phyloP scores from a whole-genome alignment of 1,284 basidiomycete species.

The Heterobasidion parviporum region DNA sequence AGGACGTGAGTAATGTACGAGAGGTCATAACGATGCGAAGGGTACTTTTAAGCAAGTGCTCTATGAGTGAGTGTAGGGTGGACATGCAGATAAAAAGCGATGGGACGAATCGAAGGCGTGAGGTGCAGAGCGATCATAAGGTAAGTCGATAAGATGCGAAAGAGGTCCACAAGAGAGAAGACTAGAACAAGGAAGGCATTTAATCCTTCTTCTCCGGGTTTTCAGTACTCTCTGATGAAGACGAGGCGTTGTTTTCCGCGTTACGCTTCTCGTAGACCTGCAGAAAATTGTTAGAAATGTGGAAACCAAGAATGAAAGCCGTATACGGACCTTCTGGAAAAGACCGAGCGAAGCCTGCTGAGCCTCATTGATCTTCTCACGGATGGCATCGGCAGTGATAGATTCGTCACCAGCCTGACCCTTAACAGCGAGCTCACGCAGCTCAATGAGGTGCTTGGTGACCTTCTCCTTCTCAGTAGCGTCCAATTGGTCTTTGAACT shows the following conservation, averaged over 20 bases:
- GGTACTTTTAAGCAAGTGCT: background rate
- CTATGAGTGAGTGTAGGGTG: background rate
- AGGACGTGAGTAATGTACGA: background rate
- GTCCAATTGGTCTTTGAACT: slow-evolving; percentile 97
- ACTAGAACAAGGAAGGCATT: slow-evolving; percentile 13
- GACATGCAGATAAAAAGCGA: background rate
- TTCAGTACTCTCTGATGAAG: slow-evolving; percentile 38
- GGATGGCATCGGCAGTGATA: slow-evolving; percentile 82
- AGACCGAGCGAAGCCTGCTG: slow-evolving; percentile 94
- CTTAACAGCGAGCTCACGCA: slow-evolving; percentile 86
- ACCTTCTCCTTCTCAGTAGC: slow-evolving; percentile 92
- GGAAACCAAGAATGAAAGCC: background rate
- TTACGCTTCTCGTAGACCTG: slow-evolving; percentile 82
- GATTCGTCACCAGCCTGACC: slow-evolving; percentile 82
- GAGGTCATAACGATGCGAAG: background rate
- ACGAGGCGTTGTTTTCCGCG: slow-evolving; percentile 50
- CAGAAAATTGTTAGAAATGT: background rate
- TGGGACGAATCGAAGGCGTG: background rate
- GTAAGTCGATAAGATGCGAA: background rate
- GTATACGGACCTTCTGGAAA: slow-evolving; percentile 81
- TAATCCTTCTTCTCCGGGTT: slow-evolving; percentile 71
- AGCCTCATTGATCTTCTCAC: slow-evolving; percentile 92
- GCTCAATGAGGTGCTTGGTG: slow-evolving; percentile 76
- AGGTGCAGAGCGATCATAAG: background rate
- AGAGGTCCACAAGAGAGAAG: background rate